Conservation (phyloP, 164 flowering plant species). For the Buxus sempervirens region DNA sequence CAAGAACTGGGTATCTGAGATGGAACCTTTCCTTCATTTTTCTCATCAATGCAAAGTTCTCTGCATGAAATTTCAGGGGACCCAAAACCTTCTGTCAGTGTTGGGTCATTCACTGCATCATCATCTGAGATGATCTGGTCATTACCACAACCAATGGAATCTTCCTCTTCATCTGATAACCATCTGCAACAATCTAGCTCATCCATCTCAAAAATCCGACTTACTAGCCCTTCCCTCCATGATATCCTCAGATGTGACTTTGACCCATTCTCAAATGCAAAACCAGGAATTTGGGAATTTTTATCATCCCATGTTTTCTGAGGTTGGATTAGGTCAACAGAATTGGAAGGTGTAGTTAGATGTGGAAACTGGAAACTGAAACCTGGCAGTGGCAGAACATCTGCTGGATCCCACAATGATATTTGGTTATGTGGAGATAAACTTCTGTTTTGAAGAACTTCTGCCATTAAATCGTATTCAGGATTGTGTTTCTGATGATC, state of each 20-base stretch:
- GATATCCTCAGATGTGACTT: slow-evolving; percentile 58
- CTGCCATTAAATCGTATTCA: slow-evolving; percentile 35
- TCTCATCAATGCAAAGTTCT: slow-evolving; percentile 13
- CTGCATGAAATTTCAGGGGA: slow-evolving; percentile 24
- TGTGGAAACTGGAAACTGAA: slow-evolving; percentile 43
- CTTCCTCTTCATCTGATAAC: slow-evolving; percentile 68
- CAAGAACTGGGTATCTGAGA: slow-evolving; percentile 25
- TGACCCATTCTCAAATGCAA: slow-evolving; percentile 29
- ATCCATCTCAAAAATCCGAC: slow-evolving; percentile 63
- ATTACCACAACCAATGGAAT: slow-evolving; percentile 9
- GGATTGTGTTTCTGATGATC: slow-evolving; percentile 12
- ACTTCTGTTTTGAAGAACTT: slow-evolving; percentile 22
- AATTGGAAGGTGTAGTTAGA: slow-evolving; percentile 26
- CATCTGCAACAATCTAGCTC: slow-evolving; percentile 71
- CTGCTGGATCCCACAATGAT: slow-evolving; percentile 29
- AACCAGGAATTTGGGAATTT: slow-evolving; percentile 29
- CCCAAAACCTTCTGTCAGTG: slow-evolving; percentile 4
- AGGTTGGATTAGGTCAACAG: slow-evolving; percentile 26
- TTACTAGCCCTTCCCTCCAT: slow-evolving; percentile 73
- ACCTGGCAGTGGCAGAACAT: slow-evolving; percentile 26
- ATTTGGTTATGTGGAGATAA: slow-evolving; percentile 31
- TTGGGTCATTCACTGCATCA: slow-evolving; percentile 12
- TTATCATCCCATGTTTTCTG: slow-evolving; percentile 26
- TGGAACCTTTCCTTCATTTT: slow-evolving; percentile 23
- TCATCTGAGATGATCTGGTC: slow-evolving; percentile 11